Evolutionary conservation across 2,329 filamentous ascomycete genomes (phyloP).

Genomic region (Cercospora canescens): DNA sequence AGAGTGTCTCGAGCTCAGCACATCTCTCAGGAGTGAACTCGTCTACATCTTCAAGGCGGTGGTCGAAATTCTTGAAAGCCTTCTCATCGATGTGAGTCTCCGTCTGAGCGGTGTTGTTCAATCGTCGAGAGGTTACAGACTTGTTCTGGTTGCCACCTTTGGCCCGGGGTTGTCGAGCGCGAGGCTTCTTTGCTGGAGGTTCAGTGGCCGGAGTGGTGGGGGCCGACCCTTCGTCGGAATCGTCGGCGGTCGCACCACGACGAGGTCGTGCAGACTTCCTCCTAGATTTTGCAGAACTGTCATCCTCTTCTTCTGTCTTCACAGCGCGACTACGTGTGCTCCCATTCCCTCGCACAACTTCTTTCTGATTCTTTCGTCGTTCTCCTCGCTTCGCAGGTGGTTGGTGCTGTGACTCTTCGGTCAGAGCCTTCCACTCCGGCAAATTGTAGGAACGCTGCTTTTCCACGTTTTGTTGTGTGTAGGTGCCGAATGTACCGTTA

Average conservation of each 20-base stretch:
- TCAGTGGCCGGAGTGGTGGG: constrained; percentile 36
- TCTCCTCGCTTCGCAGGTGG: constrained; percentile 89
- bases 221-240: constrained; percentile 31
- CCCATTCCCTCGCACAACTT: constrained; percentile 41
- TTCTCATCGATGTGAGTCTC: constrained; percentile 83
- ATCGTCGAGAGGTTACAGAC: constrained; percentile 81
- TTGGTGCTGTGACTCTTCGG: constrained; percentile 93
- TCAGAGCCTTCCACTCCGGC: constrained; percentile 91
- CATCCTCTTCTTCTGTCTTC: constrained; percentile 27
- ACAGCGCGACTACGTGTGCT: constrained; percentile 32
- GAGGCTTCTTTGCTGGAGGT: constrained; percentile 55
- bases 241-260: constrained; percentile 37
- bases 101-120: constrained; percentile 78
- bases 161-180: constrained; percentile 52
- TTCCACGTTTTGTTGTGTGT: constrained; percentile 95
- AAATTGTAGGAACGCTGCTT: constrained; percentile 96
- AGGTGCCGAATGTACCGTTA: constrained; percentile 90
- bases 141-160: constrained; percentile 56
- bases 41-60: constrained; percentile 76
- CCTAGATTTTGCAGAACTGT: constrained; percentile 41
- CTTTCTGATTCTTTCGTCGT: constrained; percentile 62
- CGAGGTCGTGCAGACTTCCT: constrained; percentile 53
- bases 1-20: constrained; percentile 88
- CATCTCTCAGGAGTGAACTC: constrained; percentile 91
- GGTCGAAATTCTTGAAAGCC: constrained; percentile 88